Base-by-base conservation (phyloP, 768 basidiomycete species). In the Psilocybe tampanensis region DNA sequence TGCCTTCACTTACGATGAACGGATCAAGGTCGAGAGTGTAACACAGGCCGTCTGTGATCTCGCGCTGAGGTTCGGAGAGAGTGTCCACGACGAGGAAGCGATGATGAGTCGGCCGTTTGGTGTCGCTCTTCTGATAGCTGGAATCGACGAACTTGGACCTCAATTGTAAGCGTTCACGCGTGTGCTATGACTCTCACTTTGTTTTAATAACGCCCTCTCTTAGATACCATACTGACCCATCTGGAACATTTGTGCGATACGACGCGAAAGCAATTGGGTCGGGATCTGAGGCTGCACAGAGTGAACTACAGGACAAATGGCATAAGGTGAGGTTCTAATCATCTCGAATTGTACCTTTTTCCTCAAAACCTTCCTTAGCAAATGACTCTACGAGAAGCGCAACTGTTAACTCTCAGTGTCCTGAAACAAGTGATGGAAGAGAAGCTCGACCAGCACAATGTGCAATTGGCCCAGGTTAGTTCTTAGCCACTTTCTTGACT, bases 351-450 rank as follows among this genome's bases (percentile, higher is more conserved):
- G 18, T 36, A 22, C 7, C 23, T 23, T 11, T 15, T 23, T 60
- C 47, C 52, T 15, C 19, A 19, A 45, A 13, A 47, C 63, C 39
- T 54, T n/a, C 24, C n/a, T n/a, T 65, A 98, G 96, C 87, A 88
- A 85, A 96, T 98, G 87, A 88, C 90, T 8, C 77, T 98, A 21
- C 74, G 80, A 62, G 94, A 97, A 72, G 97, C 95, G 0, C 93
- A 98, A 64, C 78, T 84, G 36, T 76, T 98, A 60, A 89, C 92
- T 2, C 76, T 98, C 51, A 88, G 86, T 60, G 93, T 98, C 44
- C 78, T 98, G 60, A 98, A 99, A 77, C 95, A 98, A 76, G 97
- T 98, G 43, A 99, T 98, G 97, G 97, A 98, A 73, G 97, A 98
- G 77, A 98, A 97, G 72, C 84, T 99, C 42, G 96, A 98, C 74